Base-by-base conservation (phyloP, 139 green algal genomes). In the Gonium pectorale region DNA sequence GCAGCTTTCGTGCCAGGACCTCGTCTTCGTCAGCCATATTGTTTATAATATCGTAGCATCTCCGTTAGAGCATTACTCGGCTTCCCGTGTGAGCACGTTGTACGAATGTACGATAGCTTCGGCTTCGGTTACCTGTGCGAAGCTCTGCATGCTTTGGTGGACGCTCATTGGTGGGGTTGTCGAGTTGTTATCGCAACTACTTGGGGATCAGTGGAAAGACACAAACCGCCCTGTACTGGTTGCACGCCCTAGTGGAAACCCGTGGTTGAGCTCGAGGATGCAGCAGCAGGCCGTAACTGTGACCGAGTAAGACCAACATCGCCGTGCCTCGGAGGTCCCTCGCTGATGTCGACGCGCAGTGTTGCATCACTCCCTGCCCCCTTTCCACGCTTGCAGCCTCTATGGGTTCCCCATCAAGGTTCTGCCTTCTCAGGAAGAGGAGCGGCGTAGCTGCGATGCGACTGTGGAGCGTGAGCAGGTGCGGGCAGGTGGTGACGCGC, bases 381-480 rank as follows among this genome's bases (percentile, higher is more conserved):
- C 51, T 5, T 38, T n/a, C 22, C 56, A n/a, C n/a, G n/a, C n/a
- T n/a, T n/a, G n/a, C 62, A 88, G 90, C 71, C 31, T 93, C 33
- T 93, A 93, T 51, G 90, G 90, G 0, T 93, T 93, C 41, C 59
- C 82, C 2, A 78, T 92, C 38, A 90, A 77, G 5, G 81, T 87
- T 6, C 67, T 85, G 19, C 70, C 49, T 2, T 33, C 62, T 13
- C 63, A 85, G 22, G 78, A 67, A 49, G 62, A 78, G 1, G 79
- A 89, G 71, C 62, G 68, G 13, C 46, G 80, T 5, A 49, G 26
- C 33, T 89, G 79, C 60, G 86, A 89, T 73, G 69, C 27, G 13
- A 72, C 56, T 27, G 74, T 59, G 38, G 49, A 70, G n/a, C 71
- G 44, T 35, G 70, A 63, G 29, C 59, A 62, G 66, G 22, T 52